Conservation (phyloP, 805 yeast genomes). For the Candida odintsovae region DNA sequence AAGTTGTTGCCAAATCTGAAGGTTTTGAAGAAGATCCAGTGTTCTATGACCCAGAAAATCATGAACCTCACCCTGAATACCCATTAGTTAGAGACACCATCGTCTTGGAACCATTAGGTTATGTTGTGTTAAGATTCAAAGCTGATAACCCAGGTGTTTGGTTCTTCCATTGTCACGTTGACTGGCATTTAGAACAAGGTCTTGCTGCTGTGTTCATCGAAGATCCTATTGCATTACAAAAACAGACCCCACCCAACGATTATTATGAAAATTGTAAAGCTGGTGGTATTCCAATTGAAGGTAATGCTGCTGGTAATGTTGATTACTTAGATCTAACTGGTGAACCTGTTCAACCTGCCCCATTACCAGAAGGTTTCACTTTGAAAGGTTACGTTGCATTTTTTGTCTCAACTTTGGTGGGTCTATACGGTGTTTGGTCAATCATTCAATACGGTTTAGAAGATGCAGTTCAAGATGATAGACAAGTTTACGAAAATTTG, state of each 20-base stretch:
- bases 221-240: constrained; percentile 50
- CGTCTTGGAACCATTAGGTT: constrained; percentile 60
- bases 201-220: constrained; percentile 67
- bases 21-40: constrained; percentile 47
- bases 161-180: constrained; percentile 91
- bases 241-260: constrained; percentile 38
- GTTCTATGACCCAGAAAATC: constrained; percentile 47
- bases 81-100: constrained; percentile 73
- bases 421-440: constrained; percentile 53
- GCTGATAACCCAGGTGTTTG: constrained; percentile 92
- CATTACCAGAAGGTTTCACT: constrained; percentile 70
- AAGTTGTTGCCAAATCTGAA: constrained; percentile 47
- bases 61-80: constrained; percentile 42
- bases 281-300: constrained; percentile 40
- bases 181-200: constrained; percentile 83
- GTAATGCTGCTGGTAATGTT: constrained; percentile 71
- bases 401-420: constrained; percentile 45
- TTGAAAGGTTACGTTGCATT: constrained; percentile 64
- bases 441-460: constrained; percentile 62
- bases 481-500: constrained; percentile 33
- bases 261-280: constrained; percentile 45
- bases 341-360: constrained; percentile 52
- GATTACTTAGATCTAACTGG: constrained; percentile 55
- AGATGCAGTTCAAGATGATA: constrained; percentile 49
- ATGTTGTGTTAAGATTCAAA: constrained; percentile 61